Evolutionary conservation across 805 yeast genomes (phyloP), one percentile per base, ranked within the genome.

Genomic region (Candida taoyuanica): DNA sequence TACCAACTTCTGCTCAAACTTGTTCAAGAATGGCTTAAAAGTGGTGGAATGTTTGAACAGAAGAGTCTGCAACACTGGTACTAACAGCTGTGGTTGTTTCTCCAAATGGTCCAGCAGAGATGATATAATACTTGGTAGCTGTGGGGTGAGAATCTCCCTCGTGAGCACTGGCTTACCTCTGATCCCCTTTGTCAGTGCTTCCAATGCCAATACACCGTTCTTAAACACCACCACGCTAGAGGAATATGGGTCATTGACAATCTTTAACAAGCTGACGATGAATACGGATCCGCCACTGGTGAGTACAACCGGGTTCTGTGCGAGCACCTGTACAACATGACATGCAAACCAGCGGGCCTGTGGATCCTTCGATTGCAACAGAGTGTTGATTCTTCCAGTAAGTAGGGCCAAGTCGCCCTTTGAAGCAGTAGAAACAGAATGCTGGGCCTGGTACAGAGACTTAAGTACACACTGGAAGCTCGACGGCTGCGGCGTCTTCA

Each of bases 131-230:
- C 69, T 67, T 8, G 85, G 76, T 40, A 91, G 64, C 49, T 80
- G 80, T 7, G 96, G 94, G 2, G 95, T 85, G 40, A 87, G 70
- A 7, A 83, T 65, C 54, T 88, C 96, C 56, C 97, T 74, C 3
- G 91, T 81, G 29, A 91, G 68, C 1, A 88, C 80, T 1, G 95
- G 86, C 54, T 88, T 88, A 2, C 87, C 91, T 55, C 84, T 75
- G 40, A 81, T 78, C 33, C 70, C 64, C 21, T 56, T 54, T 38
- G 63, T 58, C 14, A 67, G 30, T 11, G 51, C 47, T 17, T 56
- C 47, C 43, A 59, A 25, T 3, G 69, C 49, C 17, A 53, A 47
- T 2, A 56, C 48, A 14, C 66, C 44, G 31, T 65, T 55, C 28
- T 54, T 53, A 47, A 64, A 55, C 40, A 58, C 54, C 3, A 59